These are phyloP conservation scores for Zea luxurians DNA, from an alignment of 176 grass and related monocot genomes.

Conservation along the genomic window DNA sequence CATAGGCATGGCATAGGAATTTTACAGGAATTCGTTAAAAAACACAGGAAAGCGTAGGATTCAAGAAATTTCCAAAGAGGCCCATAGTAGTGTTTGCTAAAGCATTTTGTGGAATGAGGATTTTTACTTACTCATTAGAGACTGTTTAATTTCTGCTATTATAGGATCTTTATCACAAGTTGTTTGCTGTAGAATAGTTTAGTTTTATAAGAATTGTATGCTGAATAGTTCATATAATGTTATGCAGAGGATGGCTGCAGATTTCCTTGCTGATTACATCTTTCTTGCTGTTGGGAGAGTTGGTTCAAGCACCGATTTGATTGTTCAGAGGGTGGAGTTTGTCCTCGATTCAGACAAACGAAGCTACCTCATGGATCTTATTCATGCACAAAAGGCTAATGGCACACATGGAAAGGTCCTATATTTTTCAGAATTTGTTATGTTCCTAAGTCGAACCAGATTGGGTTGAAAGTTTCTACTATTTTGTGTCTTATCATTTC, in stretches of 20 bases:
- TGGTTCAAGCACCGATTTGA: constrained; percentile 51
- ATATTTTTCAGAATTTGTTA: not conserved
- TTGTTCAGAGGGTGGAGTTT: constrained; percentile 44
- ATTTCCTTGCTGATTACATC: constrained; percentile 49
- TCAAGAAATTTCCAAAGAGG: too few relatives aligned
- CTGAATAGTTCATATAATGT: not conserved
- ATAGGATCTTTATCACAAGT: not conserved
- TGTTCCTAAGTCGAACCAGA: not conserved
- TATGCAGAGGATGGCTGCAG: constrained; percentile 30
- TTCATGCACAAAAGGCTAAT: constrained; percentile 48
- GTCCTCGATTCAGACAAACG: constrained; percentile 43
- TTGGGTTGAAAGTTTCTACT: not conserved
- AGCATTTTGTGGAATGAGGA: not conserved
- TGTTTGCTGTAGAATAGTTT: not conserved
- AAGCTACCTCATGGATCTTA: constrained; percentile 50
- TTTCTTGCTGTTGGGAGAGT: constrained; percentile 53
- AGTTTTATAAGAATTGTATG: not conserved
- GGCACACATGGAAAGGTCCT: constrained; percentile 24
- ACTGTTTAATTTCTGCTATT: not conserved
- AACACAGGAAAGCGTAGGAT: too few relatives aligned
- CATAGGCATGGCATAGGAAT: too few relatives aligned
- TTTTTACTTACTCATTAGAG: not conserved
- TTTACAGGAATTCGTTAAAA: too few relatives aligned
- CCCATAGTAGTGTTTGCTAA: not conserved
- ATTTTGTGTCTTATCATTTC: not conserved